phyloP scores from a whole-genome alignment of 116 monocot genomes.

The Posidonia oceanica region DNA sequence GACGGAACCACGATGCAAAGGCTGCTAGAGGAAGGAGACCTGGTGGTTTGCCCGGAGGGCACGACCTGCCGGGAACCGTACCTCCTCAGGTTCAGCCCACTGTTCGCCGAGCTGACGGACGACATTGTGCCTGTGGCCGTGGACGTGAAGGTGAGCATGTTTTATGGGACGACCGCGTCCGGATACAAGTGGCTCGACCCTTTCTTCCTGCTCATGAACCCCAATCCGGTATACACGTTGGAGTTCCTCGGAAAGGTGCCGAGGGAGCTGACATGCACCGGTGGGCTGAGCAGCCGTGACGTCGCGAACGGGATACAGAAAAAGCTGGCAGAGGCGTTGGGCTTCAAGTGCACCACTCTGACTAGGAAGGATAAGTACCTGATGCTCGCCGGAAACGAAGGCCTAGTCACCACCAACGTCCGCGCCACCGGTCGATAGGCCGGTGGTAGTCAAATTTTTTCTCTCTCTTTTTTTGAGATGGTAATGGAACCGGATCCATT shows the following conservation, averaged over 20 bases:
- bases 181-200: constrained; percentile 59
- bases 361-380: constrained; percentile 72
- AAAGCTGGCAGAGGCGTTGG: constrained; percentile 17
- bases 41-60: constrained; percentile 71
- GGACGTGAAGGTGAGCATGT: constrained; percentile 33
- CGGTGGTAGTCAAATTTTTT: too few relatives aligned
- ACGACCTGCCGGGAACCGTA: constrained; percentile 75
- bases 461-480: too few relatives aligned
- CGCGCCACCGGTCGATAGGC: too few relatives aligned
- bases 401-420: neutral
- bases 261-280: constrained; percentile 8
- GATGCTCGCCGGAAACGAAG: constrained; percentile 56
- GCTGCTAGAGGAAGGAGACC: constrained; percentile 31
- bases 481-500: too few relatives aligned
- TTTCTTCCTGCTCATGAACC: constrained; percentile 67
- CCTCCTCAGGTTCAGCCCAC: constrained; percentile 66
- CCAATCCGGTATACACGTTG: constrained; percentile 33
- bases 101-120: constrained; percentile 62
- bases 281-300: constrained; percentile 1
- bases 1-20: constrained; percentile 33
- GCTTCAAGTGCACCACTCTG: constrained; percentile 43
- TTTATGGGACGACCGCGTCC: constrained; percentile 56
- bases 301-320: constrained; percentile 12
- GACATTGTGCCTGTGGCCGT: constrained; percentile 53
- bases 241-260: constrained; percentile 33